Percentiles rank a stretch among this genome's conserved stretches.
phyloP scores from a whole-genome alignment of 768 basidiomycete species.

The Lepiota brunneoincarnata region DNA sequence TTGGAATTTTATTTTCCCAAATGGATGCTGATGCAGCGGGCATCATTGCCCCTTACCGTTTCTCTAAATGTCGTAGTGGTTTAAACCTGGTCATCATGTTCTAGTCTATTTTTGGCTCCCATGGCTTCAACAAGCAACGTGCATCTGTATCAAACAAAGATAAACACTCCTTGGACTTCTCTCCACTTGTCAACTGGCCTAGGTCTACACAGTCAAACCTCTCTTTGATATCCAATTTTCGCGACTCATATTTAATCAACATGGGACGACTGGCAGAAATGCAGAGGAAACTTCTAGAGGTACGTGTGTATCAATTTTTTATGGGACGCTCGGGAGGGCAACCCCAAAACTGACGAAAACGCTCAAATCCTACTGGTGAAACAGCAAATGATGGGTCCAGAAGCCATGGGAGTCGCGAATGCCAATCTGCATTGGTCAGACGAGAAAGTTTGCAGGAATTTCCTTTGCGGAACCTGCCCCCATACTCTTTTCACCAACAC shows the following conservation, averaged over 20 bases:
- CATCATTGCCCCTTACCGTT: too few species aligned
- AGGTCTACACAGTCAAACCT: not conserved
- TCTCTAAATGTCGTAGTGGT: too few species aligned
- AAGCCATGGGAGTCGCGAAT: slow-evolving; percentile 96
- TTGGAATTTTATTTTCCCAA: too few species aligned
- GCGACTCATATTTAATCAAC: slow-evolving; percentile 18
- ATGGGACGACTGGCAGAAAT: slow-evolving; percentile 97
- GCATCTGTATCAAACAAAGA: slow-evolving; percentile 13
- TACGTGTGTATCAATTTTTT: slow-evolving; percentile 18
- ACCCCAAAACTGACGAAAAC: not conserved
- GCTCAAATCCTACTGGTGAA: not conserved
- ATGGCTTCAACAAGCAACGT: not conserved
- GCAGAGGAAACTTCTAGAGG: slow-evolving; percentile 87
- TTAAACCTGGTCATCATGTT: not conserved
- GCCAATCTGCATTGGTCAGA: slow-evolving; percentile 92
- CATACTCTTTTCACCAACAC: slow-evolving; percentile 98
- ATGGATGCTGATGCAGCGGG: too few species aligned
- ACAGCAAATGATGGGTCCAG: slow-evolving; percentile 99
- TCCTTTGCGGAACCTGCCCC: slow-evolving; percentile 97
- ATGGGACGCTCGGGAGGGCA: not conserved
- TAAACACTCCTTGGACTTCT: slow-evolving; percentile 7
- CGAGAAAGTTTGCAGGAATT: slow-evolving; percentile 98
- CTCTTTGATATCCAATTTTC: not conserved
- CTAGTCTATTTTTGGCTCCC: not conserved
- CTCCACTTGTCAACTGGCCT: not conserved